Evolutionary conservation across 495 filamentous ascomycete species (phyloP).

Genomic region (Parachaetomium inaequale): DNA sequence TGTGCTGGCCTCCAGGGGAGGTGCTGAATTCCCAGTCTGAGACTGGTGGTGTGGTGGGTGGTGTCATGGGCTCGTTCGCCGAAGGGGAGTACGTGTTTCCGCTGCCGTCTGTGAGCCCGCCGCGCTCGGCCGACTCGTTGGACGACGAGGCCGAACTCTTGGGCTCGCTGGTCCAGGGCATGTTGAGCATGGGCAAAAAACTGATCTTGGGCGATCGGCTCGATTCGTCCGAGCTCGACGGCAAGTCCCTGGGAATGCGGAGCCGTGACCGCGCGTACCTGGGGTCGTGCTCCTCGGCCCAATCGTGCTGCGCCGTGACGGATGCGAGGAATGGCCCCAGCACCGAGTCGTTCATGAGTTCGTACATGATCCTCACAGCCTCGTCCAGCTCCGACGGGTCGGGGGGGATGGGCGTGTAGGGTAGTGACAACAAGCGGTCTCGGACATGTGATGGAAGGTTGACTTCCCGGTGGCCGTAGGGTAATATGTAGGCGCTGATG

Average conservation of each 20-base stretch:
- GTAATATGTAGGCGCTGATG: conserved; percentile 70
- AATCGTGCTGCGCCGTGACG: conserved; percentile 37
- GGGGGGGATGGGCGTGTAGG: conserved; percentile 62
- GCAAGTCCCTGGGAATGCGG: conserved; percentile 36
- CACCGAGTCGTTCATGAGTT: conserved; percentile 96
- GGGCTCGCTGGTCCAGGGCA: conserved; percentile 35
- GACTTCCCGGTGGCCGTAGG: conserved; percentile 81
- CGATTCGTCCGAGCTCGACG: conserved; percentile 32
- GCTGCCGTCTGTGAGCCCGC: conserved; percentile 51
- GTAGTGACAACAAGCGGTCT: conserved; percentile 67
- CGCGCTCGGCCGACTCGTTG: conserved; percentile 33
- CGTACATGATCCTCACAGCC: conserved; percentile 89
- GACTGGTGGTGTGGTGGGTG: conserved; percentile 78
- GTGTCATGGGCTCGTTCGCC: conserved; percentile 72
- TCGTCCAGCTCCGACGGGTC: conserved; percentile 72
- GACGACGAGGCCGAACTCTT: conserved; percentile 41
- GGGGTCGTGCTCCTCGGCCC: conserved; percentile 35
- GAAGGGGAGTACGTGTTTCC: conserved; percentile 50
- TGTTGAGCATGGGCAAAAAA: conserved; percentile 44
- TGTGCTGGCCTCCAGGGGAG: conserved; percentile 50
- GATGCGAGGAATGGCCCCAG: conserved; percentile 76
- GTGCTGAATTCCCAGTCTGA: conserved; percentile 53
- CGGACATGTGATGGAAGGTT: conserved; percentile 87
- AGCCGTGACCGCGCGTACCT: conserved; percentile 41
- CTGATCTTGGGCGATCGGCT: conserved; percentile 42